Evolutionary conservation across 1,284 basidiomycete species (phyloP).

Genomic region (Wolfiporia cocos): DNA sequence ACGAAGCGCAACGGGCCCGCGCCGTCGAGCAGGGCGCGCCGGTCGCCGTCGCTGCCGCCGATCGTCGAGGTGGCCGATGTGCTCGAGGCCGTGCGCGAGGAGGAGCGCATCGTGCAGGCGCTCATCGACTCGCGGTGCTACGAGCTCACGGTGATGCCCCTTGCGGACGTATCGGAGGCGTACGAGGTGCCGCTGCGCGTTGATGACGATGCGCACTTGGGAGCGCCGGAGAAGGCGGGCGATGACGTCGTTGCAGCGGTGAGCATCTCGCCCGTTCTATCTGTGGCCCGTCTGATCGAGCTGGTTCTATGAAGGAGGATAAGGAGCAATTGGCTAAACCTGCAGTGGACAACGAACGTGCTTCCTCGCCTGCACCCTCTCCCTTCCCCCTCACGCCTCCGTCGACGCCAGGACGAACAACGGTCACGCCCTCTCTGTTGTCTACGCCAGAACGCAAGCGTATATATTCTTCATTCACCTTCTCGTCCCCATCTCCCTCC

Average conservation of each 20-base stretch:
- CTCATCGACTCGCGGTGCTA: conserved; percentile 51
- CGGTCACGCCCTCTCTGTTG: conserved; percentile 26
- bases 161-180: conserved; percentile 57
- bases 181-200: conserved; percentile 27
- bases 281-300: not conserved
- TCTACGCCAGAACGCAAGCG: conserved; percentile 67
- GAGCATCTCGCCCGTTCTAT: no score
- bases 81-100: conserved; percentile 11
- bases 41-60: conserved; percentile 29
- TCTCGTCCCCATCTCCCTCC: conserved; percentile 60
- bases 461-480: conserved; percentile 71
- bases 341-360: conserved; percentile 6
- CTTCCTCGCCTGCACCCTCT: conserved; percentile 9
- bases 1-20: conserved; percentile 15
- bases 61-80: conserved; percentile 37
- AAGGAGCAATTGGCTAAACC: conserved; percentile 2
- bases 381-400: conserved; percentile 4
- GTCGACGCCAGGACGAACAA: not conserved
- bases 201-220: conserved; percentile 4
- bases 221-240: conserved; percentile 4
- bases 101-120: conserved; percentile 19
- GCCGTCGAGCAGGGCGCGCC: conserved; percentile 13
- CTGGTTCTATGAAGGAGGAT: not conserved
- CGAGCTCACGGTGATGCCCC: conserved; percentile 55
- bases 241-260: no score